phyloP scores from a whole-genome alignment of 2,329 filamentous ascomycete species.

The Pseudocercospora crystallina region DNA sequence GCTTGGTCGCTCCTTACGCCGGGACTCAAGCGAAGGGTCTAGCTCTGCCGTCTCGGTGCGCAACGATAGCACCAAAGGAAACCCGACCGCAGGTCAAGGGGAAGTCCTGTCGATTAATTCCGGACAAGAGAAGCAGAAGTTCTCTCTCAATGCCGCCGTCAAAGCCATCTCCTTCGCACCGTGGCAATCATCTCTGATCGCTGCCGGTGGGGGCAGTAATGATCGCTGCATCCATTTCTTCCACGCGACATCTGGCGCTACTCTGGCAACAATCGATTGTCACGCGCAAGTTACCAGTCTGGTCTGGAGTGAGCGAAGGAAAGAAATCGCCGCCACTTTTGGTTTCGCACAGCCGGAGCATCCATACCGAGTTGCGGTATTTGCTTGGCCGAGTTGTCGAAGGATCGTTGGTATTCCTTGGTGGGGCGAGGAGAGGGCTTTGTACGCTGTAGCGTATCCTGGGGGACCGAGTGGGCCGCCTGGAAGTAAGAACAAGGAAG shows the following conservation, averaged over 20 bases:
- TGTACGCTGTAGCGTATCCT: slow-evolving; percentile 87
- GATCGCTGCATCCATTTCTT: slow-evolving; percentile 97
- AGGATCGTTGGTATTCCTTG: slow-evolving; percentile 83
- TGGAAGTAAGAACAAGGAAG: slow-evolving; percentile 14
- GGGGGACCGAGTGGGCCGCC: slow-evolving; percentile 52
- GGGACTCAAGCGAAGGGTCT: not conserved
- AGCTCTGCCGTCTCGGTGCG: slow-evolving; percentile 19
- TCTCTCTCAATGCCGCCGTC: slow-evolving; percentile 80
- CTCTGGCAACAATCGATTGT: slow-evolving; percentile 86
- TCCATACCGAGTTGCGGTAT: slow-evolving; percentile 83
- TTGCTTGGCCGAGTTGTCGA: slow-evolving; percentile 88
- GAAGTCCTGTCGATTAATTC: slow-evolving; percentile 31
- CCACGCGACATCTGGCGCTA: slow-evolving; percentile 78
- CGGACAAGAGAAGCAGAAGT: slow-evolving; percentile 63
- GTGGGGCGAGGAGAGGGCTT: slow-evolving; percentile 73
- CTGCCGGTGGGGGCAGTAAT: slow-evolving; percentile 89
- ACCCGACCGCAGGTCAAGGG: slow-evolving; percentile 29
- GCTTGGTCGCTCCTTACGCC: slow-evolving; percentile 6
- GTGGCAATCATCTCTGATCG: slow-evolving; percentile 83
- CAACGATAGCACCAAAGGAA: slow-evolving; percentile 7
- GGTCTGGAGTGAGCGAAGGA: slow-evolving; percentile 71
- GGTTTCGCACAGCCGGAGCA: slow-evolving; percentile 92
- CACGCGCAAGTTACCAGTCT: slow-evolving; percentile 90
- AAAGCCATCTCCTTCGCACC: slow-evolving; percentile 97
- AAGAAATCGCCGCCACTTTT: slow-evolving; percentile 90